phyloP scores from a whole-genome alignment of 1,139 yeast species.

The Scheffersomyces insectosa region DNA sequence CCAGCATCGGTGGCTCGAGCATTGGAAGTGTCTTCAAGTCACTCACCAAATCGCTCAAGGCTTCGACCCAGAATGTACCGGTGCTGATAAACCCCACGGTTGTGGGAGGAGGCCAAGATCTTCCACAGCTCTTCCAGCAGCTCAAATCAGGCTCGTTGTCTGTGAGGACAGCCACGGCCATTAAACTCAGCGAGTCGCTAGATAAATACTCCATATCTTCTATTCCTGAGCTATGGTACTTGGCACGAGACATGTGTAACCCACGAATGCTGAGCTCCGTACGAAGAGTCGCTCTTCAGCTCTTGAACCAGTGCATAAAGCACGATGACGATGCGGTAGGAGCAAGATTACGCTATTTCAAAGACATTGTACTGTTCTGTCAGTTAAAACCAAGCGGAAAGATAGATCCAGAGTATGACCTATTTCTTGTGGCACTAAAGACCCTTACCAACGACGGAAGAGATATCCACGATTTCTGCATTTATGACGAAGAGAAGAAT shows the following conservation, averaged over 20 bases:
- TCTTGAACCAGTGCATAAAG: slow-evolving; percentile 57
- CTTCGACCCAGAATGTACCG: slow-evolving; percentile 34
- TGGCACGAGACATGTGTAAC: slow-evolving; percentile 58
- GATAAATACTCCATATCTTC: slow-evolving; percentile 56
- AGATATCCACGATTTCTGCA: slow-evolving; percentile 58
- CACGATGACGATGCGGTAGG: slow-evolving; percentile 51
- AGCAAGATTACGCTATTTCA: slow-evolving; percentile 56
- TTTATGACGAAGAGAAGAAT: slow-evolving; percentile 45
- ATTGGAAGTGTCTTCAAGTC: slow-evolving; percentile 55
- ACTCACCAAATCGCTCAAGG: slow-evolving; percentile 52
- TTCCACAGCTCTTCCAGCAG: slow-evolving; percentile 43
- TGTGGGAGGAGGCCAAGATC: slow-evolving; percentile 62
- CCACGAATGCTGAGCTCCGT: slow-evolving; percentile 31
- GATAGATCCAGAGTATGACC: slow-evolving; percentile 54
- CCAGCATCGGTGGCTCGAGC: slow-evolving; percentile 37
- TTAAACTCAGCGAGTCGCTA: slow-evolving; percentile 50
- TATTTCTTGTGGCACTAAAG: slow-evolving; percentile 53
- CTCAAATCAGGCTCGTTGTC: slow-evolving; percentile 39
- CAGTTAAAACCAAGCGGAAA: slow-evolving; percentile 15
- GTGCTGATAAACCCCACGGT: slow-evolving; percentile 56
- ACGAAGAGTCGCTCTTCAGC: slow-evolving; percentile 54
- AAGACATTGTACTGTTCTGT: slow-evolving; percentile 56
- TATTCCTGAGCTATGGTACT: slow-evolving; percentile 76
- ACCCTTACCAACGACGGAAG: slow-evolving; percentile 61
- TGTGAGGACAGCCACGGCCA: slow-evolving; percentile 54